Percentiles rank a stretch among this genome's conserved stretches.
These are phyloP conservation scores for Melastoma malabathricum DNA, from an alignment of 345 rosid species.

Conservation along the genomic window DNA sequence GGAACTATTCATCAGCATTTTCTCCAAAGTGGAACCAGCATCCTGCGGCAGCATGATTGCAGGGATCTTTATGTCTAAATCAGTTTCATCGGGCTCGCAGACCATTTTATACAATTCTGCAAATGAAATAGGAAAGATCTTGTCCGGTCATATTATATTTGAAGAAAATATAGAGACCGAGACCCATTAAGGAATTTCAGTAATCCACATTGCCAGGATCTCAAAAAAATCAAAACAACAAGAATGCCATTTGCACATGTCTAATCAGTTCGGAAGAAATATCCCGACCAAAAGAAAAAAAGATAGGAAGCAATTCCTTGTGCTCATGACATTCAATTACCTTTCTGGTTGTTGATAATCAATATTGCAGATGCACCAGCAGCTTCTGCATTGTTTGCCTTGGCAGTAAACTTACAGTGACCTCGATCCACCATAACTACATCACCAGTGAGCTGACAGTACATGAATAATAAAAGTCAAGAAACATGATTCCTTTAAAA, in stretches of 20 bases:
- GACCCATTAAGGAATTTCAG: too few relatives aligned
- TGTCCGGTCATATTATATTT: too few relatives aligned
- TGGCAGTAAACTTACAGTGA: conserved; percentile 70
- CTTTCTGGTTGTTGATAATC: conserved; percentile 82
- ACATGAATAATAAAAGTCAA: background rate
- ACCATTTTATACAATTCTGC: conserved; percentile 98
- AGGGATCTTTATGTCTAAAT: conserved; percentile 76
- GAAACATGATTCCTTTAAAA: background rate
- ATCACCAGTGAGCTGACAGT: conserved; percentile 50
- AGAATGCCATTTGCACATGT: too few relatives aligned
- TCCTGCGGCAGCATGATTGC: conserved; percentile 94
- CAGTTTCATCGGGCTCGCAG: conserved; percentile 93
- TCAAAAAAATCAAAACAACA: too few relatives aligned
- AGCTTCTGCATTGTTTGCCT: conserved; percentile 79
- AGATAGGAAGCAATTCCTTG: background rate
- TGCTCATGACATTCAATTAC: conserved; percentile 15
- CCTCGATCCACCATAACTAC: conserved; percentile 91
- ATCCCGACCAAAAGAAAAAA: too few relatives aligned
- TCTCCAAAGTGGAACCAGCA: conserved; percentile 74
- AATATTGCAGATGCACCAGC: conserved; percentile 92
- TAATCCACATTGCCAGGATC: too few relatives aligned
- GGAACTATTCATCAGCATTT: conserved; percentile 45
- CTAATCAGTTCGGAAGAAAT: too few relatives aligned
- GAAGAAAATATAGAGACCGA: too few relatives aligned
- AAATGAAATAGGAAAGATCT: conserved; percentile 1